Evolutionary conservation across 768 basidiomycete species (phyloP), one percentile per base, ranked within the genome.

Genomic region (Calocybe cyanea): DNA sequence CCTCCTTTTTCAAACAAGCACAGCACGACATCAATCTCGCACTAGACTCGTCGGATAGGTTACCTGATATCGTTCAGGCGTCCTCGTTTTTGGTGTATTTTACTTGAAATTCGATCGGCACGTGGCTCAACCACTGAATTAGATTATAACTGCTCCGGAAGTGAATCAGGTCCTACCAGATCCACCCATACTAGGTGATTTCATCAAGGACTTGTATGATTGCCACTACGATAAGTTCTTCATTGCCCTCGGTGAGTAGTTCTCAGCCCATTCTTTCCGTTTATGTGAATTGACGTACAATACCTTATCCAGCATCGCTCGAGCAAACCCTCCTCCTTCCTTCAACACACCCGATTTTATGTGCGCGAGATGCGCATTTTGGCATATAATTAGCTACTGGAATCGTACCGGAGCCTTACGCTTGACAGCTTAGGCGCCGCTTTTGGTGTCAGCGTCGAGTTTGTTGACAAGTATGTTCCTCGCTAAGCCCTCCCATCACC

Each of bases 171-270:
- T 86, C 17, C 68, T 97, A 3, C 86, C 91, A 0, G 87, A 91
- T 37, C 70, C 92, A 0, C 92, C 94, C 0, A 70, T 83, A 7
- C 80, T 97, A 9, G 81, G 87, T 10, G 86, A 90, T 55, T 80
- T 91, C 43, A 81, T 88, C 45, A 88, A 87, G 58, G 92, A 80
- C 54, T 72, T 99, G 4, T 94, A 94, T 63, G 88, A 94, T 47
- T 91, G 89, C 54, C 89, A 94, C 56, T 99, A 98, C 62, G 82
- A 91, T 60, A 90, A 92, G 50, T 92, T 98, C 70, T 99, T 97
- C 64, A 66, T 84, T 28, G 85, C 94, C 0, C 78, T 98, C 15
- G 90, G 89, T 90, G 53, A 17, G 72, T 56, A 28, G 25, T 28
- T 47, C 17, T 8, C 18, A 36, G n/a, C 38, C 32, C 23, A 41